These are phyloP conservation scores for Nissolia schottii DNA, from an alignment of 306 rosid genomes.

Conservation along the genomic window DNA sequence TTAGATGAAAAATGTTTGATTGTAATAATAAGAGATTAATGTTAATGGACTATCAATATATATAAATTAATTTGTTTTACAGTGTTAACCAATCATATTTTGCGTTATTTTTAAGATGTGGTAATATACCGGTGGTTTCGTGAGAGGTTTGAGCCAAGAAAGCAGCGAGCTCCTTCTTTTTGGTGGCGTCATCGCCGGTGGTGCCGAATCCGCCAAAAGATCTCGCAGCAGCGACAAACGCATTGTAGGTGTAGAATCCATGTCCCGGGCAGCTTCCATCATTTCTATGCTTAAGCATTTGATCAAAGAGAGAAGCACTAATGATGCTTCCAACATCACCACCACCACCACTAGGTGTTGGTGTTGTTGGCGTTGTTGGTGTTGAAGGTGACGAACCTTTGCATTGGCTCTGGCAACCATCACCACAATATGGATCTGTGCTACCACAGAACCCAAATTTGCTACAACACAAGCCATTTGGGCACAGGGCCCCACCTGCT, in stretches of 20 bases:
- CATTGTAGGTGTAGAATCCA: conserved; percentile 52
- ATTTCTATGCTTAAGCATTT: conserved; percentile 50
- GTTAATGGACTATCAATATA: no score
- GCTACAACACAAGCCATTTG: conserved; percentile 47
- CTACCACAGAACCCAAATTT: conserved; percentile 39
- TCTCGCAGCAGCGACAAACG: conserved; percentile 48
- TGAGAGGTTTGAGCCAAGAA: conserved; percentile 76
- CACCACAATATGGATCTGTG: conserved; percentile 23
- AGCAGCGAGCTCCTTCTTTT: conserved; percentile 63
- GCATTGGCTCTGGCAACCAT: conserved; percentile 50
- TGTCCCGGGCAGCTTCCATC: conserved; percentile 33
- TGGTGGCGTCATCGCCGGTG: conserved; percentile 44
- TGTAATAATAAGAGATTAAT: no score
- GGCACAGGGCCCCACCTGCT: conserved; percentile 42
- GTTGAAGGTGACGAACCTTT: neutral
- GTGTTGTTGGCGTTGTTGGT: no score
- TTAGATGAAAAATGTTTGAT: no score
- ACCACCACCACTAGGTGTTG: conserved; percentile 3
- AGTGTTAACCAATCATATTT: no score
- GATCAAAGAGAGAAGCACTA: conserved; percentile 21
- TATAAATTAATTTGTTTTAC: no score
- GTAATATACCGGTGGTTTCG: conserved; percentile 48
- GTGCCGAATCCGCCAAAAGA: conserved; percentile 45
- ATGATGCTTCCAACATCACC: conserved; percentile 31
- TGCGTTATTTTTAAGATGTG: no score